Base-by-base conservation (phyloP, 2,329 filamentous ascomycete species). In the Fusarium bulbicola region DNA sequence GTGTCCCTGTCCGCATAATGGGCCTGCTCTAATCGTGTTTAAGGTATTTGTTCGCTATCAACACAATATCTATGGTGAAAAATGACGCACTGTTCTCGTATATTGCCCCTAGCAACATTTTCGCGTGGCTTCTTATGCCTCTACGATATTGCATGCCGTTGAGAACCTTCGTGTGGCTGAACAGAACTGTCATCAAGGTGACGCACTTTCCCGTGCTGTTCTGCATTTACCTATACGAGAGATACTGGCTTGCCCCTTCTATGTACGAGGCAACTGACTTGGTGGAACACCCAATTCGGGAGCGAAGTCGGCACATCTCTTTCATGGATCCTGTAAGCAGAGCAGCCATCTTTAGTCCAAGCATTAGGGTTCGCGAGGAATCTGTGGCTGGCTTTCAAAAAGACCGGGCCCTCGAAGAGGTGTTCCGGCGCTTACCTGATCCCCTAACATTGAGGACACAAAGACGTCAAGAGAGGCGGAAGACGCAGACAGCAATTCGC, bases 51-150 rank as follows among this genome's bases (percentile, higher is more conserved):
- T 98, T 98, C 79, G 95, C 95, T 1, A 95, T 98, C 81, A 98
- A 98, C 79, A 97, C 95, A 9, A 97, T 98, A 56, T 97, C 94
- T 9, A 97, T 97, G 93, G 95, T 98, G 74, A 98, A 98, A 82
- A 97, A 96, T n/a, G 95, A 98, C 80, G 93, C 95, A 0, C 85
- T 98, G 0, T 98, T 98, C 85, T 97, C 94, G 7, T 98, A 98
- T 80, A 90, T 98, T 68, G 93, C 95, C 4, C 95, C 95, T 0
- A 92, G 93, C 20, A 98, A 98, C 79, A 92, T 98, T 36, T 88
- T 98, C 71, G 95, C 94, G 3, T 98, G 95, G 95, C 80, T 95
- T 1, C 85, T 97, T 34, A 95, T 95, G 77, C 95, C 95, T 1
- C 81, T 97, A 49, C 89, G 95, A 71, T 97, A 92, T 79, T 85